Percentiles rank a stretch among this genome's conserved stretches.
Evolutionary conservation across 2,329 filamentous ascomycete genomes (phyloP).

Genomic region (Lasiodiplodia citricola): DNA sequence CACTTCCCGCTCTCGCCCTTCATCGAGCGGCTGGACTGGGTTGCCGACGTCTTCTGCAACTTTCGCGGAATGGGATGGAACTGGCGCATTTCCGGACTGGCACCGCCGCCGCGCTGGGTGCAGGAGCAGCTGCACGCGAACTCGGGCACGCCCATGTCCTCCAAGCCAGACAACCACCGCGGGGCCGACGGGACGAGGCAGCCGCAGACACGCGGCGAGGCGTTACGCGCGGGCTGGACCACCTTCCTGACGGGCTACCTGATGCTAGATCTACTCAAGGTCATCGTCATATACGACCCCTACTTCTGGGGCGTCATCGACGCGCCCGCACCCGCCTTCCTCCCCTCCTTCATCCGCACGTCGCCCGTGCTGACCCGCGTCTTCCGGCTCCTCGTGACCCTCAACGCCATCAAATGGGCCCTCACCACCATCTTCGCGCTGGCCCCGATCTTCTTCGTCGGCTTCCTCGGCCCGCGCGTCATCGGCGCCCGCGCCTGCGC

Average conservation of each 20-base stretch:
- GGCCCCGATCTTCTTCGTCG: slow-evolving; percentile 64
- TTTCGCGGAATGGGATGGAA: slow-evolving; percentile 67
- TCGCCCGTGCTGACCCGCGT: slow-evolving; percentile 55
- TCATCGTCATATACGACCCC: slow-evolving; percentile 73
- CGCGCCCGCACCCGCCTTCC: slow-evolving; percentile 49
- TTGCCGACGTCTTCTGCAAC: slow-evolving; percentile 60
- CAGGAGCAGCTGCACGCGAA: slow-evolving; percentile 45
- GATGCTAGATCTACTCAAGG: slow-evolving; percentile 71
- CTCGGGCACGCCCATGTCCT: slow-evolving; percentile 30
- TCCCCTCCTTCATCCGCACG: slow-evolving; percentile 48
- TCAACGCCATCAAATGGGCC: slow-evolving; percentile 63
- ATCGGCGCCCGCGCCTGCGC: slow-evolving; percentile 65
- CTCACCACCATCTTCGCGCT: slow-evolving; percentile 67
- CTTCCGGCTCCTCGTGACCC: slow-evolving; percentile 63
- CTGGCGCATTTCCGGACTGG: slow-evolving; percentile 58
- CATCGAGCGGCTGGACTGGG: slow-evolving; percentile 63
- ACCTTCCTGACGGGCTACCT: slow-evolving; percentile 66
- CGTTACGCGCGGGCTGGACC: slow-evolving; percentile 42
- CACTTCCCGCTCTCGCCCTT: slow-evolving; percentile 55
- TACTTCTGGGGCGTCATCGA: slow-evolving; percentile 69
- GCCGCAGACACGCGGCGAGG: slow-evolving; percentile 40
- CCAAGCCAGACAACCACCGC: slow-evolving; percentile 22
- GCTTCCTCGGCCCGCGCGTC: slow-evolving; percentile 62
- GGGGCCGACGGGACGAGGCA: slow-evolving; percentile 43
- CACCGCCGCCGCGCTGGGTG: slow-evolving; percentile 49